A percentile compares a stretch with the other conserved stretches of the same genome.
These are phyloP conservation scores for Psophocarpus tetragonolobus DNA, from an alignment of 306 rosid genomes.

Conservation along the genomic window DNA sequence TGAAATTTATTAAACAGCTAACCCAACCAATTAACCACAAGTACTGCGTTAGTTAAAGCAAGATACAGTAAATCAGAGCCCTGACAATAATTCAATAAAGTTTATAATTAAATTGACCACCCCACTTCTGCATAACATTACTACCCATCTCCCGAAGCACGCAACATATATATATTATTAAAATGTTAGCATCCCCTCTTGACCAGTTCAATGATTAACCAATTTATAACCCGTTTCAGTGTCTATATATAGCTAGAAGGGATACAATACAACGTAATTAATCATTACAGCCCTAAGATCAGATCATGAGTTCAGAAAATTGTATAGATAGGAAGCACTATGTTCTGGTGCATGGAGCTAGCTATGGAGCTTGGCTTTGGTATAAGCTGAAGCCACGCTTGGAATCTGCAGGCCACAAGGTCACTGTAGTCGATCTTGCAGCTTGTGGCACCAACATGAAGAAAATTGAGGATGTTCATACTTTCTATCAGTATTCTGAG, in stretches of 20 bases:
- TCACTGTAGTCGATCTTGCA: constrained; percentile 54
- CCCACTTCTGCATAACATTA: too few relatives aligned
- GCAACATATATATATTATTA: too few relatives aligned
- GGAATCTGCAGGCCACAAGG: constrained; percentile 58
- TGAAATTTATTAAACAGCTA: too few relatives aligned
- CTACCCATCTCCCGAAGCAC: too few relatives aligned
- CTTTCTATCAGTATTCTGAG: constrained; percentile 45
- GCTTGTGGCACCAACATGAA: constrained; percentile 56
- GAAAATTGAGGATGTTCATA: constrained; percentile 48
- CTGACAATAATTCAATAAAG: too few relatives aligned
- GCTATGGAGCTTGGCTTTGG: constrained; percentile 87
- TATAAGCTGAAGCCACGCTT: constrained; percentile 66
- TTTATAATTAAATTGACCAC: too few relatives aligned
- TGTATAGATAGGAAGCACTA: constrained; percentile 34
- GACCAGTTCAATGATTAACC: too few relatives aligned
- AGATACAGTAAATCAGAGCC: too few relatives aligned
- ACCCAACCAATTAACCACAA: too few relatives aligned
- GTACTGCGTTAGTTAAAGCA: too few relatives aligned
- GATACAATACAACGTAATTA: not conserved
- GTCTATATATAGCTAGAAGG: not conserved
- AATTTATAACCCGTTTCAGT: not conserved
- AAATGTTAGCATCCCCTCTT: too few relatives aligned
- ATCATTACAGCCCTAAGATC: not conserved
- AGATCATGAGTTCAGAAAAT: constrained; percentile 1
- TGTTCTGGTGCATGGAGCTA: constrained; percentile 78